These are phyloP conservation scores for Pseudonitzschia pungens DNA, from an alignment of 108 stramenopile species.

Conservation along the genomic window DNA sequence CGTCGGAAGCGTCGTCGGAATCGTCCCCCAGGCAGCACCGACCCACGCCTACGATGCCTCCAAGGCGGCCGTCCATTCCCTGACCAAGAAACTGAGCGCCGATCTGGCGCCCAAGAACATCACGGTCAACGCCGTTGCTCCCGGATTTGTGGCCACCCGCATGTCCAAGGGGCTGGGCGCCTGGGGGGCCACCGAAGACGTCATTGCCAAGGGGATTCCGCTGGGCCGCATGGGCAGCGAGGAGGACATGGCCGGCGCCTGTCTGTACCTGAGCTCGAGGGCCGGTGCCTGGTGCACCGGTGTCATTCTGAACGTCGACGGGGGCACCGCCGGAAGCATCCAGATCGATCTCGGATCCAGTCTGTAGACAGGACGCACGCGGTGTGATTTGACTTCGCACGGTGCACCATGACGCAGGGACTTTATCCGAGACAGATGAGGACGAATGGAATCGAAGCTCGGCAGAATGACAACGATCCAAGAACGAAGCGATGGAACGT, in stretches of 20 bases:
- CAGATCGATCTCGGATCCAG: constrained; percentile 71
- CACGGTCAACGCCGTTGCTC: constrained; percentile 91
- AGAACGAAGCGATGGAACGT: too few relatives aligned
- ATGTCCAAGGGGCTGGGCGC: constrained; percentile 80
- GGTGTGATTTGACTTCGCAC: neutral
- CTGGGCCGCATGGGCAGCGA: constrained; percentile 81
- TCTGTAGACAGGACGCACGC: constrained; percentile 36
- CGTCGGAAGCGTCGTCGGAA: constrained; percentile 89
- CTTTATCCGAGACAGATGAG: too few relatives aligned
- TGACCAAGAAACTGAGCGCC: constrained; percentile 88
- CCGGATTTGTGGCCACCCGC: constrained; percentile 84
- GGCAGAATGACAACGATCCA: too few relatives aligned
- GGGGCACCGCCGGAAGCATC: constrained; percentile 80
- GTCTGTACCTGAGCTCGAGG: constrained; percentile 72
- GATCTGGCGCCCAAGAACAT: constrained; percentile 81
- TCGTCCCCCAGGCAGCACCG: constrained; percentile 84
- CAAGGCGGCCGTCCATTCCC: constrained; percentile 91
- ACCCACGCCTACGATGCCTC: constrained; percentile 93
- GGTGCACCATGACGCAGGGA: neutral
- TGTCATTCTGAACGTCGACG: constrained; percentile 85
- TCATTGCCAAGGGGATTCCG: constrained; percentile 60
- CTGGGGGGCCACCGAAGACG: constrained; percentile 57
- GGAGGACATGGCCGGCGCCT: constrained; percentile 92
- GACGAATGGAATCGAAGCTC: too few relatives aligned
- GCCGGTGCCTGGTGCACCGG: constrained; percentile 91